phyloP scores from a whole-genome alignment of 148 eudicot genomes.

The Chenopodium berlandieri region DNA sequence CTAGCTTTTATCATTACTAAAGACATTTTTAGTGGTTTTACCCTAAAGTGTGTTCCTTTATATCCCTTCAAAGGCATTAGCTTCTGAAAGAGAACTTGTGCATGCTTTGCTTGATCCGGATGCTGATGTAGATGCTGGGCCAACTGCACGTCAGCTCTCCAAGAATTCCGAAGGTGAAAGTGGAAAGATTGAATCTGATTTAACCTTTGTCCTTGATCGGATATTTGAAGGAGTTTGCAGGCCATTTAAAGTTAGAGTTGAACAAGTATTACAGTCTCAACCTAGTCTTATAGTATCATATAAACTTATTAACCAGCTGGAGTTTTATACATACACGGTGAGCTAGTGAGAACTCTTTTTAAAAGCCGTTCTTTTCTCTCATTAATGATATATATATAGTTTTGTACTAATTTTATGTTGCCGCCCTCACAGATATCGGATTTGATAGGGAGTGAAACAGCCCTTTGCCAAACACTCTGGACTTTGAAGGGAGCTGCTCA shows the following conservation, averaged over 20 bases:
- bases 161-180: slow-evolving; percentile 47
- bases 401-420: slow-evolving; percentile 11
- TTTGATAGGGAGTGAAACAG: slow-evolving; percentile 86
- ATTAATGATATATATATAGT: neutral
- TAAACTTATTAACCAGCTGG: slow-evolving; percentile 86
- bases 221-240: slow-evolving; percentile 98
- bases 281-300: slow-evolving; percentile 88
- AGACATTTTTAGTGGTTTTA: neutral
- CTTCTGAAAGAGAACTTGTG: slow-evolving; percentile 98
- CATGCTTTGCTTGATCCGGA: slow-evolving; percentile 93
- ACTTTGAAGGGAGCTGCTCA: slow-evolving; percentile 91
- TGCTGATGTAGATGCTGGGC: slow-evolving; percentile 70
- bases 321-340: slow-evolving; percentile 90
- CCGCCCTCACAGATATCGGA: slow-evolving; percentile 60
- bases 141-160: slow-evolving; percentile 66
- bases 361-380: neutral
- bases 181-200: slow-evolving; percentile 76
- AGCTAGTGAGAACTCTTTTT: slow-evolving; percentile 30
- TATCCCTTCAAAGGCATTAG: slow-evolving; percentile 64
- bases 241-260: slow-evolving; percentile 97
- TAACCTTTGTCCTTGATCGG: slow-evolving; percentile 95
- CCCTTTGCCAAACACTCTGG: slow-evolving; percentile 89
- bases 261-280: slow-evolving; percentile 97
- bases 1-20: neutral
- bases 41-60: neutral